phyloP scores from a whole-genome alignment of 176 grass and related monocot species.

The Neostapfia colusana region DNA sequence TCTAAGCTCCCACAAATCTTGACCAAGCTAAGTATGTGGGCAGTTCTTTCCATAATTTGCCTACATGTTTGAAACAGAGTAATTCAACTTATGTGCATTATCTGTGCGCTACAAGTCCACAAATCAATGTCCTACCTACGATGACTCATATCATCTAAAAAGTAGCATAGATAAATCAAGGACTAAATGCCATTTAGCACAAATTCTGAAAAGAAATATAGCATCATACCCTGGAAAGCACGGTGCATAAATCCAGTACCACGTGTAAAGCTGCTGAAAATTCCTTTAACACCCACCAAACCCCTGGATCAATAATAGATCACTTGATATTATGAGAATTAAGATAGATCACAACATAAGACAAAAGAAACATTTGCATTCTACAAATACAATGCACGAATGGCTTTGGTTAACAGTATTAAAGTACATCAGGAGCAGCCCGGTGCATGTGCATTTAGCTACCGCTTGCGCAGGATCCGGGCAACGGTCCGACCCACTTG shows the following conservation, averaged over 20 bases:
- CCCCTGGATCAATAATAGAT: slow-evolving; percentile 69
- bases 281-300: slow-evolving; percentile 89
- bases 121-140: background rate
- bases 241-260: slow-evolving; percentile 99
- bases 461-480: too few relatives aligned
- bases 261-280: slow-evolving; percentile 95
- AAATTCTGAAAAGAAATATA: slow-evolving; percentile 22
- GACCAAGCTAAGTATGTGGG: background rate
- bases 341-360: slow-evolving; percentile 16
- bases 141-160: background rate
- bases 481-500: too few relatives aligned
- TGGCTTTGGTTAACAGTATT: background rate
- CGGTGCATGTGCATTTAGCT: too few relatives aligned
- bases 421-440: background rate
- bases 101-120: slow-evolving; percentile 2
- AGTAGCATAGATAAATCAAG: background rate
- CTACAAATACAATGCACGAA: slow-evolving; percentile 2
- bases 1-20: slow-evolving; percentile 2
- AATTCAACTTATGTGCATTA: slow-evolving; percentile 11
- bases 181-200: slow-evolving; percentile 19
- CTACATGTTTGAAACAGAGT: background rate
- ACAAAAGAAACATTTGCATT: background rate
- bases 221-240: slow-evolving; percentile 80
- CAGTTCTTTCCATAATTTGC: slow-evolving; percentile 6
- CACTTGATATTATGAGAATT: slow-evolving; percentile 26